Base-by-base conservation (phyloP, 352 stramenopile species). In the Pythium scleroteichum region DNA sequence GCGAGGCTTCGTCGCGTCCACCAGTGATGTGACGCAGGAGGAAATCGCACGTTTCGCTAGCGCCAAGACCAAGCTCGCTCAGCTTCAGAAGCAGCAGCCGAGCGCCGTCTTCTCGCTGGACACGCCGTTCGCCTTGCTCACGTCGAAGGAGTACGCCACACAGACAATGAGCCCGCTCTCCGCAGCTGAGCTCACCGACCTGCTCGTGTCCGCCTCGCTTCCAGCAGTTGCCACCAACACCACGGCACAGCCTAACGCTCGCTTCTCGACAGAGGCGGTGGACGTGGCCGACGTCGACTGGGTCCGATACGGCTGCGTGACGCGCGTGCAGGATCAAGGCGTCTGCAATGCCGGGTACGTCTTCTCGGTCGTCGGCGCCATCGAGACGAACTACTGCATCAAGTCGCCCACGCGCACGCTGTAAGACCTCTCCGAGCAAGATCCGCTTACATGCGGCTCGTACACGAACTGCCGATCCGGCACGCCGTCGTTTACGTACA, bases 331-430 rank as follows among this genome's bases (percentile, higher is more conserved):
- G 54, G 16, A 60, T 35, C 32, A 64, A 26, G 62, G 62, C n/a
- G 29, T 24, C 2, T 69, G 62, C 32, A 50, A 42, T 44, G 38
- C 45, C 2, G 53, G 53, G 26, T 62, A 45, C 40, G 49, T 49
- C 14, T 57, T 61, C 26, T 55, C 62, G 13, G 62, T 55, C 3
- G 38, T 59, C 29, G 55, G 26, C 19, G 56, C 62, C 7, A 35
- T 62, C 19, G 62, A 69, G 35, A 65, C 52, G 17, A 39, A 20
- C 39, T 65, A 56, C 44, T 69, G 62, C 39, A 41, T 65, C 32
- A 20, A 27, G 17, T 59, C 51, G 7, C 27, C 41, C 19, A 39
- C 53, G 16, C 29, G 40, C 4, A 39, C 40, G 35, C 62, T 69
- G 6, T 35, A 52, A 6, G 19, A 48, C 4, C 40, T 72, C 16